A percentile compares a stretch with the other conserved stretches of the same genome.
These are phyloP conservation scores for Lolium perenne DNA, from an alignment of 176 grass and related monocot genomes.

Conservation along the genomic window DNA sequence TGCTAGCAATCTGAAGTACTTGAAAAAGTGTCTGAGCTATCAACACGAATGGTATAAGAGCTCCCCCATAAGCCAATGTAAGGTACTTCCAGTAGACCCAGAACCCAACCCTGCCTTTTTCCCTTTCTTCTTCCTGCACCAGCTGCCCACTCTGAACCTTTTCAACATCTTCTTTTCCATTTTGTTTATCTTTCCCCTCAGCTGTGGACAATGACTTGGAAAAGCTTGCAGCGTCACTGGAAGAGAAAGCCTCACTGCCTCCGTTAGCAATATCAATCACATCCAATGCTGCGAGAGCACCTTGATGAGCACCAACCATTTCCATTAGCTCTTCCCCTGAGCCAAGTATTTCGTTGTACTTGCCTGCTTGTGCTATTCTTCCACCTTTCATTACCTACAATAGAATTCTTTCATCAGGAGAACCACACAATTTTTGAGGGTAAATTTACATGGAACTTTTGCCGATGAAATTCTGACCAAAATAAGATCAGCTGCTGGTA, in stretches of 20 bases:
- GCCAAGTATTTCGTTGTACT: conserved; percentile 63
- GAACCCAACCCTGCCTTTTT: conserved; percentile 52
- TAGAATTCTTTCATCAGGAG: background rate
- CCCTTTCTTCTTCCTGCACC: too few relatives aligned
- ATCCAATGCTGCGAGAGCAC: conserved; percentile 62
- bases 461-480: conserved; percentile 58
- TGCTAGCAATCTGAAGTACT: conserved; percentile 84
- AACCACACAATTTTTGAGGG: conserved; percentile 17
- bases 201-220: conserved; percentile 29
- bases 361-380: conserved; percentile 21
- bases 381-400: conserved; percentile 80
- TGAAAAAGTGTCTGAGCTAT: conserved; percentile 81
- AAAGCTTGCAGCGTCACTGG: background rate
- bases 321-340: conserved; percentile 79
- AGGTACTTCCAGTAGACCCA: conserved; percentile 93
- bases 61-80: conserved; percentile 79
- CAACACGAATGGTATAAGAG: conserved; percentile 73
- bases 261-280: conserved; percentile 8
- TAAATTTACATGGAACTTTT: conserved; percentile 6
- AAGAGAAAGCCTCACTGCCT: background rate
- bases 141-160: conserved; percentile 21
- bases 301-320: conserved; percentile 71
- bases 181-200: conserved; percentile 43
- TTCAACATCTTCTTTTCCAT: conserved; percentile 33
- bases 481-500: conserved; percentile 87